Base-by-base conservation (phyloP, 768 basidiomycete genomes). In the Bullera alba region DNA sequence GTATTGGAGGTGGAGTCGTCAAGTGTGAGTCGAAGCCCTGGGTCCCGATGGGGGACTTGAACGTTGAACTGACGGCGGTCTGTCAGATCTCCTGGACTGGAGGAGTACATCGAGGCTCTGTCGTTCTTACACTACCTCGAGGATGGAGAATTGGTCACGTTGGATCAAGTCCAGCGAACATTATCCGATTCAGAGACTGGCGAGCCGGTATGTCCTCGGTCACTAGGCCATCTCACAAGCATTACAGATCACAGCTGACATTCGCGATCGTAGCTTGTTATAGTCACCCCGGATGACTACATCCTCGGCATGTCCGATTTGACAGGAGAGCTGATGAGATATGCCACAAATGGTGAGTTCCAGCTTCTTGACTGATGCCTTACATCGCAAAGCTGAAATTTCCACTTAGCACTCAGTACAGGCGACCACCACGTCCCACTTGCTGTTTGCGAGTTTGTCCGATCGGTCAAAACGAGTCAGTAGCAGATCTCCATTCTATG, bases 241-340 rank as follows among this genome's bases (percentile, higher is more conserved):
- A 41, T 29, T 27, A 26, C 50, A n/a, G 30, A 35, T 32, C n/a
- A 8, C 10, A 19, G 15, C 15, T 30, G 8, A 14, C 15, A 50
- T n/a, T 27, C 27, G 29, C 69, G 8, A 7, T 27, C 1, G 10
- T 56, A 93, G 91, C 85, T 80, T 57, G 85, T 91, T 60, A 80
- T 82, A 3, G 67, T 92, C 27, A 78, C 87, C 7, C 67, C 81
- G 28, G 82, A 85, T 34, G 92, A 97, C 67, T 97, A 95, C 66
- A 76, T 96, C 14, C 80, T 96, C 2, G 95, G 95, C 4, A 74
- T 97, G 25, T 87, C 88, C 5, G 95, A 99, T 73, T 78, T 99
- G 19, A 95, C 90, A 0, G 95, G 95, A 37, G 95, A 99, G 73
- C 80, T 97, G 22, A 96, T 97, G 95, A 80, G 93, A 28, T 85